These are phyloP conservation scores for Phytopythium boreale DNA, from an alignment of 352 stramenopile species.

Conservation along the genomic window DNA sequence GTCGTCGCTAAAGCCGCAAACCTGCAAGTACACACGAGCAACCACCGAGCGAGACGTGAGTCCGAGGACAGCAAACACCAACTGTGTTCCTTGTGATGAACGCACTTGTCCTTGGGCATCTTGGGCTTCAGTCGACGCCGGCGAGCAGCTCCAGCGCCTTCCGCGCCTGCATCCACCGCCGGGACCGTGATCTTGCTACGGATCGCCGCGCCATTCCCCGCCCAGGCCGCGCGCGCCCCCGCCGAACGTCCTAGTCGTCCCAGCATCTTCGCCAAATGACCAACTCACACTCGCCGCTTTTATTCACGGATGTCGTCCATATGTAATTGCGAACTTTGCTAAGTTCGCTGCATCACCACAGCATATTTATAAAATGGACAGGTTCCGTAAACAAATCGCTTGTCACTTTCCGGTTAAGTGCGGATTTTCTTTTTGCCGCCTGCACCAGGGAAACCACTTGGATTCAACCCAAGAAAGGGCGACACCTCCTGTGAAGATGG, in stretches of 20 bases:
- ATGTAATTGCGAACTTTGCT: no score
- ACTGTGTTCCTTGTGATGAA: no score
- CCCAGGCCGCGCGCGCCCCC: background rate
- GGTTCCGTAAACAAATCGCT: no score
- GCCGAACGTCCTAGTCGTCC: background rate
- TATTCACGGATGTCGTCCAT: no score
- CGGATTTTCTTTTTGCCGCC: no score
- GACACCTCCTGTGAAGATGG: background rate
- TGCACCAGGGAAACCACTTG: no score
- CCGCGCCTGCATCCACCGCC: background rate
- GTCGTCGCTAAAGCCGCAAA: slow-evolving; percentile 41
- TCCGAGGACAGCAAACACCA: no score
- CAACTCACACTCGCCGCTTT: no score
- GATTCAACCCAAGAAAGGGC: background rate
- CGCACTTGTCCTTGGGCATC: slow-evolving; percentile 51
- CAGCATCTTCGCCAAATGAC: background rate
- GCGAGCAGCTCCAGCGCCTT: slow-evolving; percentile 6
- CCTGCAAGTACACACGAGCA: slow-evolving; percentile 22
- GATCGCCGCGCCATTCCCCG: background rate
- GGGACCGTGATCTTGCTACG: slow-evolving; percentile 42
- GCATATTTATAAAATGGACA: no score
- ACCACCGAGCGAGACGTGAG: background rate
- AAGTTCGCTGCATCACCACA: no score
- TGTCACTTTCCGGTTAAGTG: no score
- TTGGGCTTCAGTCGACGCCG: slow-evolving; percentile 45